These are phyloP conservation scores for Geosiphon pyriformis DNA, from an alignment of 192 early-diverging fungal genomes.

Conservation along the genomic window DNA sequence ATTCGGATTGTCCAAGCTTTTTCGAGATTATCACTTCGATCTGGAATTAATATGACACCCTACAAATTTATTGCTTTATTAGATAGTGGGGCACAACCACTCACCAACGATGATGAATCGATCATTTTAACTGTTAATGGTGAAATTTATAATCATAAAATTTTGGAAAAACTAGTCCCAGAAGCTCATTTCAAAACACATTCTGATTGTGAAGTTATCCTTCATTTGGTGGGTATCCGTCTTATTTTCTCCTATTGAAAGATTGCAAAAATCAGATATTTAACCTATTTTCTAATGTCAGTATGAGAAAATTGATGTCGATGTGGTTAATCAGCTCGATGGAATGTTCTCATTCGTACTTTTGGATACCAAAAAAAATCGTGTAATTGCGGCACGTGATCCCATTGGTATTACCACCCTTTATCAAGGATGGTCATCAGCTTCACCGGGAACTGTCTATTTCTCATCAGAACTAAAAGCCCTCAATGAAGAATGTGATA, in stretches of 20 bases:
- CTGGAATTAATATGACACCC: too few species aligned
- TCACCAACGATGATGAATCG: conserved; percentile 86
- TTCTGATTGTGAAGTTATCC: conserved; percentile 97
- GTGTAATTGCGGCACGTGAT: conserved; percentile 90
- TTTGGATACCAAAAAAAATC: conserved; percentile 74
- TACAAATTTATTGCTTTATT: neutral
- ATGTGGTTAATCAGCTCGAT: conserved; percentile 82
- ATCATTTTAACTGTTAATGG: conserved; percentile 92
- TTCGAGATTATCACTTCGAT: too few species aligned
- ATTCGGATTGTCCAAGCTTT: too few species aligned
- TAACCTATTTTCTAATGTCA: conserved; percentile 24
- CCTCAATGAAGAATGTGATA: conserved; percentile 95
- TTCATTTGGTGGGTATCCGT: conserved; percentile 67
- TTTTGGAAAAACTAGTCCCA: conserved; percentile 70
- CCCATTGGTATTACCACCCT: conserved; percentile 98
- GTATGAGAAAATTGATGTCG: conserved; percentile 83
- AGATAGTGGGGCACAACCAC: conserved; percentile 94
- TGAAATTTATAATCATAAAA: conserved; percentile 98
- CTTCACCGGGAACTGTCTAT: conserved; percentile 82
- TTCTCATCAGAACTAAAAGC: conserved; percentile 95
- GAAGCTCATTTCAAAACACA: conserved; percentile 83
- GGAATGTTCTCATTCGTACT: conserved; percentile 97
- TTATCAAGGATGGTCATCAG: conserved; percentile 85
- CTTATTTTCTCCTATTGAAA: neutral
- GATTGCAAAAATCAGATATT: conserved; percentile 1